Percentiles rank a stretch among this genome's conserved stretches.
phyloP scores from a whole-genome alignment of 225 moss, liverwort and hornwort genomes.

The Pleurozium schreberi region DNA sequence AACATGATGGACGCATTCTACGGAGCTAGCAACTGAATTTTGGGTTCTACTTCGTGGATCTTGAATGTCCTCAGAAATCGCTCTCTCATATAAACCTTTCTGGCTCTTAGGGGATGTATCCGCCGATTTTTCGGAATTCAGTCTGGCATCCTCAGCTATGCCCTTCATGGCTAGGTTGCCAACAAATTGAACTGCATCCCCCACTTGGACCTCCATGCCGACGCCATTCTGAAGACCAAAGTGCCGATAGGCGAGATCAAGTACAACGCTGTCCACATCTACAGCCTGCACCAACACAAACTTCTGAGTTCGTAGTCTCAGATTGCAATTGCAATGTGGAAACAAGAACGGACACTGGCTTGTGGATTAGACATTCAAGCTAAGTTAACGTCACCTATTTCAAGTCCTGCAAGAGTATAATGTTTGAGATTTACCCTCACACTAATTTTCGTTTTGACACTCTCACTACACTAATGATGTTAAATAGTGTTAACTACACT shows the following conservation, averaged over 20 bases:
- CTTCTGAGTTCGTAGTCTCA: neutral
- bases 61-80: neutral
- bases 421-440: neutral
- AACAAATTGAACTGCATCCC: constrained; percentile 21
- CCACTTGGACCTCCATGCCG: constrained; percentile 15
- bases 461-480: neutral
- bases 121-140: neutral
- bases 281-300: constrained; percentile 52
- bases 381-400: neutral
- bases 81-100: neutral
- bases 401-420: neutral
- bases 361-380: neutral
- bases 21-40: neutral
- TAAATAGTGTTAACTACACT: no score
- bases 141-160: neutral
- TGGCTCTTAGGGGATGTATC: neutral
- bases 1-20: neutral
- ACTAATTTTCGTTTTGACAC: neutral
- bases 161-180: constrained; percentile 5
- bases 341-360: neutral
- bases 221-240: constrained; percentile 49
- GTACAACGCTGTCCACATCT: constrained; percentile 65
- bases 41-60: neutral
- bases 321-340: neutral
- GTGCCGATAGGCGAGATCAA: constrained; percentile 58